Evolutionary conservation across 139 green algal species (phyloP).

Genomic region (Nannochloris sp.): DNA sequence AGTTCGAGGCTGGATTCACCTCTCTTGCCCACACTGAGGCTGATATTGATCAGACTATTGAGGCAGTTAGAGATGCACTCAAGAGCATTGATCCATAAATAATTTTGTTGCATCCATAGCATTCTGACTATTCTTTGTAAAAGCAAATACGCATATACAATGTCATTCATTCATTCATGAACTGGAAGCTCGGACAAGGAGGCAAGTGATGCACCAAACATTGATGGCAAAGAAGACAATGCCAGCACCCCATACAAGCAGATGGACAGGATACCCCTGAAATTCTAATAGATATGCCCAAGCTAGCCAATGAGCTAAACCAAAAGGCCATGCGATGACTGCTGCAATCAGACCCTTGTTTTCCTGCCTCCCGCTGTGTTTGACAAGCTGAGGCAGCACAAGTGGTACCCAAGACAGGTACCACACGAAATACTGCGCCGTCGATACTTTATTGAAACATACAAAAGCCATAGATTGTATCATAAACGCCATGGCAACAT

Average conservation of each 20-base stretch:
- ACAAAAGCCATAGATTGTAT: conserved; percentile 80
- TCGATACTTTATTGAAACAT: conserved; percentile 84
- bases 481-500: conserved; percentile 43
- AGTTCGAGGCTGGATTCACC: conserved; percentile 94
- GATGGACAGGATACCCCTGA: conserved; percentile 38
- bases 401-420: conserved; percentile 78
- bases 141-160: neutral
- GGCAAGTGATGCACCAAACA: conserved; percentile 6
- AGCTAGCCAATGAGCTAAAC: conserved; percentile 64
- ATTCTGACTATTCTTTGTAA: conserved; percentile 5
- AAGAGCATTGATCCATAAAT: conserved; percentile 4
- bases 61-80: conserved; percentile 52
- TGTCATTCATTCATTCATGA: neutral
- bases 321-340: conserved; percentile 27
- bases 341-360: conserved; percentile 18
- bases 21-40: conserved; percentile 86
- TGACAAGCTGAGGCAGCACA: conserved; percentile 38
- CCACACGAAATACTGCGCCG: conserved; percentile 97
- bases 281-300: conserved; percentile 67
- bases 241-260: conserved; percentile 50
- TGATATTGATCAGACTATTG: conserved; percentile 92
- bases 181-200: neutral
- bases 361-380: neutral
- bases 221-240: conserved; percentile 50
- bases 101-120: conserved; percentile 8